A percentile compares a stretch with the other conserved stretches of the same genome.
Evolutionary conservation across 495 filamentous ascomycete species (phyloP).

Genomic region (Penicillium salamii): DNA sequence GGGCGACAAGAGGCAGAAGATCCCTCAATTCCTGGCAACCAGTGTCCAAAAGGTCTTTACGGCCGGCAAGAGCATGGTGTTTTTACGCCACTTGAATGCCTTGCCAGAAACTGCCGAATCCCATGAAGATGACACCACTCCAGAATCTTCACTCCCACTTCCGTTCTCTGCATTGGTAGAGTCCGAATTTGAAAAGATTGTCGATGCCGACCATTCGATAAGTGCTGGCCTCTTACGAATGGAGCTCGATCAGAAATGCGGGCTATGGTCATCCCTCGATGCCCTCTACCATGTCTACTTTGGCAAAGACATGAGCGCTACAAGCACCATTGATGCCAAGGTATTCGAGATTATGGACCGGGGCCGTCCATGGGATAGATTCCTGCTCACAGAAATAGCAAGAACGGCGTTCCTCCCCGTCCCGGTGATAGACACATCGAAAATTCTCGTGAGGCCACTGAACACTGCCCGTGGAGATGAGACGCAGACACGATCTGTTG

Average conservation of each 20-base stretch:
- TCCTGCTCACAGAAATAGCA: conserved; percentile 74
- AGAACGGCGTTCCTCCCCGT: conserved; percentile 61
- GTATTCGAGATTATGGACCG: conserved; percentile 78
- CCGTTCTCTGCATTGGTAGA: conserved; percentile 76
- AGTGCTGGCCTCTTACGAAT: conserved; percentile 62
- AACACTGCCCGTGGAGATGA: background rate
- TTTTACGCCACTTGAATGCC: conserved; percentile 61
- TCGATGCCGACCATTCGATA: conserved; percentile 65
- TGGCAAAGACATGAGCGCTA: conserved; percentile 63
- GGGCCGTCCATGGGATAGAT: conserved; percentile 69
- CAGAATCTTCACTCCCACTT: conserved; percentile 43
- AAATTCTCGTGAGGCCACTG: conserved; percentile 51
- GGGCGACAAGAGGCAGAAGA: conserved; percentile 51
- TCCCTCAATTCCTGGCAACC: conserved; percentile 70
- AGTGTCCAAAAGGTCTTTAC: conserved; percentile 71
- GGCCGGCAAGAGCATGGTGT: conserved; percentile 82
- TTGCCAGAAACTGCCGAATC: conserved; percentile 15
- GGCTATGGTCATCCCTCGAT: conserved; percentile 62
- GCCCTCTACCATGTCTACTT: conserved; percentile 71
- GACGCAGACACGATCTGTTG: conserved; percentile 37
- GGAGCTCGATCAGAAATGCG: conserved; percentile 66
- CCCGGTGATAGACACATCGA: conserved; percentile 52
- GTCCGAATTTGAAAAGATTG: conserved; percentile 66
- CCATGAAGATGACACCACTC: conserved; percentile 53
- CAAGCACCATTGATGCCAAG: conserved; percentile 59